Evolutionary conservation across 495 filamentous ascomycete genomes (phyloP), one percentile per base, ranked within the genome.

Genomic region (Choiromyces venosus): DNA sequence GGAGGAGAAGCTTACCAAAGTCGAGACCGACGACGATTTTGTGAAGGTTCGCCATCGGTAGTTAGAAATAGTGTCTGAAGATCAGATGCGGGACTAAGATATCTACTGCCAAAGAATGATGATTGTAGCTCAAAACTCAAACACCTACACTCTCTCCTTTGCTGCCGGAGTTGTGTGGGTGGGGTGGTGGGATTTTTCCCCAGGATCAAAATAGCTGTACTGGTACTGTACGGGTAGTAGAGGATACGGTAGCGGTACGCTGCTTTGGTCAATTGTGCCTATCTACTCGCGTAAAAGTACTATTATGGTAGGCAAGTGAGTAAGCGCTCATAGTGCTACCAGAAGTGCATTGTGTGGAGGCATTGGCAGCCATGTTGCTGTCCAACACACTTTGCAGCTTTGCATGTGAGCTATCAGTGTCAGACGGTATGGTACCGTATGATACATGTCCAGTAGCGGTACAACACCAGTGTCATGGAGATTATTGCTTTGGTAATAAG

Each of bases 11-110:
- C 52, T 19, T 19, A 72, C 71, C 71, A 46, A 72, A 72, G 65
- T 72, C 71, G 39, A 72, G 40, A 16, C 67, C 71, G 35, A 72
- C 71, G 8, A 72, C 37, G 37, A 72, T 72, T 37, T n/a, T 70
- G 25, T 67, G 69, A 61, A 12, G 69, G 46, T 12, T 14, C 12
- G 44, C 69, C 69, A 71, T 71, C 18, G 33, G 35, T 10, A n/a
- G 68, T 36, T 70, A 21, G 19, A 25, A 67, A n/a, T 70, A 38
- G n/a, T 1, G 39, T 42, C 35, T n/a, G 39, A 19, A 14, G 21
- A 21, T 42, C 25, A 37, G 33, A 38, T 38, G 33, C 33, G 36
- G 21, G 66, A 19, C 16, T 25, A 12, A 25, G 33, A 68, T 68
- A 37, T 39, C 66, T 18, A 14, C 33, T 10, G 33, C 3, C 1